Conservation (phyloP, 495 filamentous ascomycete species). For the Hypoxylon lenormandii region DNA sequence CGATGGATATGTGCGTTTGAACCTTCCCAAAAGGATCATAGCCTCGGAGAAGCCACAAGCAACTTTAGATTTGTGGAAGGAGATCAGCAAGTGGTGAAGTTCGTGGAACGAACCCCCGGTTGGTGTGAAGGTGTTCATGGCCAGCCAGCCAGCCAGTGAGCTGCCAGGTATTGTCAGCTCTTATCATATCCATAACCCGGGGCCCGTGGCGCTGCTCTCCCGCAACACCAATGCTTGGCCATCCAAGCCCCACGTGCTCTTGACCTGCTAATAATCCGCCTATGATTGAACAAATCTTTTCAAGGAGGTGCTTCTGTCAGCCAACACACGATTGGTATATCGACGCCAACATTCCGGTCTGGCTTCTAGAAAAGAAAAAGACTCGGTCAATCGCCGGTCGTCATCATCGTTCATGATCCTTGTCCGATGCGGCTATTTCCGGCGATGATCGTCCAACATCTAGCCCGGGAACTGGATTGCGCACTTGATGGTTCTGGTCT, state of each 20-base stretch:
- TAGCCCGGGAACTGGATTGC: conserved; percentile 4
- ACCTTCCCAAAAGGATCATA: conserved; percentile 16
- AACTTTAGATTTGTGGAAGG: conserved; percentile 14
- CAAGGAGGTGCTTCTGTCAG: too few species aligned
- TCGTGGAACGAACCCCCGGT: neutral
- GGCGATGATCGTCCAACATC: conserved; percentile 17
- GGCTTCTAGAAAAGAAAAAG: too few species aligned
- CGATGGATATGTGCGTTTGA: neutral
- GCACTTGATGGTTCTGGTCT: neutral
- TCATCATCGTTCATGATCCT: conserved; percentile 6
- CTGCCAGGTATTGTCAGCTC: neutral
- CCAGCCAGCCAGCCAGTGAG: conserved; percentile 31
- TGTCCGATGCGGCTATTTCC: conserved; percentile 1
- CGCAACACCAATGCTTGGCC: conserved; percentile 41
- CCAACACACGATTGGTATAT: too few species aligned
- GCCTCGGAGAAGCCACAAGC: conserved; percentile 5
- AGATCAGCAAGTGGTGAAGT: conserved; percentile 12
- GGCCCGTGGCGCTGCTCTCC: conserved; percentile 7
- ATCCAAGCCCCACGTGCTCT: conserved; percentile 41
- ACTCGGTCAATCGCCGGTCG: neutral
- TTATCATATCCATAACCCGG: neutral
- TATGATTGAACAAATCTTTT: neutral
- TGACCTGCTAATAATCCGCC: neutral
- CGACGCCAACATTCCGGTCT: too few species aligned
- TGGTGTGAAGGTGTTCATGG: neutral